Evolutionary conservation across 495 filamentous ascomycete species (phyloP).

Genomic region (Xeromyces bisporus): DNA sequence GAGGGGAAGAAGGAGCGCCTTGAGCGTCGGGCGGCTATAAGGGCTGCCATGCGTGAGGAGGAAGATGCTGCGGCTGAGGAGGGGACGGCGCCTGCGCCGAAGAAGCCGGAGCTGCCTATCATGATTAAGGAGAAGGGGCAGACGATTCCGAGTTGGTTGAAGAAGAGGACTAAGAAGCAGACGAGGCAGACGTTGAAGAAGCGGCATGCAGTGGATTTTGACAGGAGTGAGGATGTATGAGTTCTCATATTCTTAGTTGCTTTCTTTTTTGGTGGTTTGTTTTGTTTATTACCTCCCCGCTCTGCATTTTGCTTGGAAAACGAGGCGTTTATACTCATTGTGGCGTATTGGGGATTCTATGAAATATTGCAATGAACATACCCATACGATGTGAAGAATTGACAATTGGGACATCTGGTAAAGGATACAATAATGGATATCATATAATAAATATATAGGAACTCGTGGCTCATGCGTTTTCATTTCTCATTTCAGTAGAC

Average conservation of each 20-base stretch:
- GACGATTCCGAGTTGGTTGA: slow-evolving; percentile 31
- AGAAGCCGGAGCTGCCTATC: slow-evolving; percentile 5
- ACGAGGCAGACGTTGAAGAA: slow-evolving; percentile 25
- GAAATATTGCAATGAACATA: no score
- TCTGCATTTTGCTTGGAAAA: neutral
- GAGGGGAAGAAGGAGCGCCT: slow-evolving; percentile 34
- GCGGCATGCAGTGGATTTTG: slow-evolving; percentile 11
- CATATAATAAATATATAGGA: no score
- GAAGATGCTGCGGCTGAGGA: slow-evolving; percentile 8
- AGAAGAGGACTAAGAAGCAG: slow-evolving; percentile 27
- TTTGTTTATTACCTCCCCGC: no score
- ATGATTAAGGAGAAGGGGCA: slow-evolving; percentile 22
- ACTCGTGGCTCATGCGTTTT: no score
- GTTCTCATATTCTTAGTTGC: no score
- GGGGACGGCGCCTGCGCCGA: neutral
- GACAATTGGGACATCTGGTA: no score
- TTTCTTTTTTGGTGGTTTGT: no score
- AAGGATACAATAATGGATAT: no score
- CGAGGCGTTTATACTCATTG: no score
- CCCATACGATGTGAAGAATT: no score
- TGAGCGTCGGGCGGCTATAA: slow-evolving; percentile 18
- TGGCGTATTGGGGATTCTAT: no score
- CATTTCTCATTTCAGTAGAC: no score
- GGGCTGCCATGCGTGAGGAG: slow-evolving; percentile 13
- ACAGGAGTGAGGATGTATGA: slow-evolving; percentile 5